A percentile compares a stretch with the other conserved stretches of the same genome.
phyloP scores from a whole-genome alignment of 2,329 filamentous ascomycete species.

The Fusarium albosuccineum region DNA sequence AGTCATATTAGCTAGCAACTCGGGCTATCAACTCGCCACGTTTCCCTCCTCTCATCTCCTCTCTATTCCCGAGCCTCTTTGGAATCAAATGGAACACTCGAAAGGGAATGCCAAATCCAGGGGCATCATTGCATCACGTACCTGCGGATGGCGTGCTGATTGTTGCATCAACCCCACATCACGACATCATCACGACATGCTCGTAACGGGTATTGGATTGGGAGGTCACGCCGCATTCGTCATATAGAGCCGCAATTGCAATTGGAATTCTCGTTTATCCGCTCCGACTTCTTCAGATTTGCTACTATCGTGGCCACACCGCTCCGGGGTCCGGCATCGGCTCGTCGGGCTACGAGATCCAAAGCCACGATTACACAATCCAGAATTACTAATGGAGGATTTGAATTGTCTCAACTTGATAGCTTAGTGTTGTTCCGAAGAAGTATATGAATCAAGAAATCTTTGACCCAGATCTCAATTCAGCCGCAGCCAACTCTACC shows the following conservation, averaged over 20 bases:
- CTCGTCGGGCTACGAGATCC: not conserved
- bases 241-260: slow-evolving; percentile 8
- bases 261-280: not conserved
- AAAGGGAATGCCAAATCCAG: not conserved
- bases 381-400: not conserved
- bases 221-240: not conserved
- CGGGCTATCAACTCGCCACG: too few relatives aligned
- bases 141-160: slow-evolving; percentile 3
- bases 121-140: slow-evolving; percentile 6
- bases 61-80: too few relatives aligned
- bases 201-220: slow-evolving; percentile 5
- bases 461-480: not conserved
- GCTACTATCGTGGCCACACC: not conserved
- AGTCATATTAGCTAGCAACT: too few relatives aligned
- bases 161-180: slow-evolving; percentile 4
- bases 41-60: too few relatives aligned
- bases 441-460: not conserved
- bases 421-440: not conserved
- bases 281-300: not conserved
- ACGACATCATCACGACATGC: slow-evolving; percentile 11
- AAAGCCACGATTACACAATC: slow-evolving; percentile 12
- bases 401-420: not conserved
- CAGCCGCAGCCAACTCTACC: not conserved
- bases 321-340: slow-evolving; percentile 4
- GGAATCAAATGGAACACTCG: too few relatives aligned